phyloP scores from a whole-genome alignment of 805 yeast species.

The Hermanozyma aechmeae region DNA sequence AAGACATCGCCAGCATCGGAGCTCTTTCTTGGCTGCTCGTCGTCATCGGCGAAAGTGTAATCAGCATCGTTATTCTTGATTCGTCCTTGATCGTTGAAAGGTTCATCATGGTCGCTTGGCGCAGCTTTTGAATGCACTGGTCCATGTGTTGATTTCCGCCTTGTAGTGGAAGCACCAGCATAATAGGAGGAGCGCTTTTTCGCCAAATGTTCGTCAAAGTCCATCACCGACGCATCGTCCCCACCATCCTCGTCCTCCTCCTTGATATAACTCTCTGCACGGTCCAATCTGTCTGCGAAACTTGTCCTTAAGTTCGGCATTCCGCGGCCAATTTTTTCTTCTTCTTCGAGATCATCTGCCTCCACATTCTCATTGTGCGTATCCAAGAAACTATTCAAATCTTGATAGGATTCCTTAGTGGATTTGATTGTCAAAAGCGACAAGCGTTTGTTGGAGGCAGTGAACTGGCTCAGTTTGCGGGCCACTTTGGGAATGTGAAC shows the following conservation, averaged over 20 bases:
- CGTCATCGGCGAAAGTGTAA: slow-evolving; percentile 7
- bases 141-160: no score
- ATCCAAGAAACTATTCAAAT: slow-evolving; percentile 36
- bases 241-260: slow-evolving; percentile 20
- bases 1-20: slow-evolving; percentile 19
- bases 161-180: slow-evolving; percentile 15
- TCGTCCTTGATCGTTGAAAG: slow-evolving; percentile 8
- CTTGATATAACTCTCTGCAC: slow-evolving; percentile 15
- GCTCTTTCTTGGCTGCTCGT: not conserved
- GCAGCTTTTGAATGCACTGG: slow-evolving; percentile 1
- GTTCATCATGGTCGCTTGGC: slow-evolving; percentile 9
- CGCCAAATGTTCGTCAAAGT: slow-evolving; percentile 30
- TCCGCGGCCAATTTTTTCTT: slow-evolving; percentile 6
- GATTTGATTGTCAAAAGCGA: slow-evolving; percentile 68
- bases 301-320: slow-evolving; percentile 26
- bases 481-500: slow-evolving; percentile 65
- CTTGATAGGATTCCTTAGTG: slow-evolving; percentile 54
- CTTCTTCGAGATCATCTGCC: slow-evolving; percentile 14
- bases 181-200: slow-evolving; percentile 31
- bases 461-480: slow-evolving; percentile 54
- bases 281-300: slow-evolving; percentile 33
- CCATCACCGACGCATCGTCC: slow-evolving; percentile 31
- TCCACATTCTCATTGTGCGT: slow-evolving; percentile 14
- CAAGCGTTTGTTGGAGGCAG: slow-evolving; percentile 51
- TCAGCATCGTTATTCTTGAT: slow-evolving; percentile 9